These are phyloP conservation scores for Suillus sp. DNA, from an alignment of 768 basidiomycete genomes.

Conservation along the genomic window DNA sequence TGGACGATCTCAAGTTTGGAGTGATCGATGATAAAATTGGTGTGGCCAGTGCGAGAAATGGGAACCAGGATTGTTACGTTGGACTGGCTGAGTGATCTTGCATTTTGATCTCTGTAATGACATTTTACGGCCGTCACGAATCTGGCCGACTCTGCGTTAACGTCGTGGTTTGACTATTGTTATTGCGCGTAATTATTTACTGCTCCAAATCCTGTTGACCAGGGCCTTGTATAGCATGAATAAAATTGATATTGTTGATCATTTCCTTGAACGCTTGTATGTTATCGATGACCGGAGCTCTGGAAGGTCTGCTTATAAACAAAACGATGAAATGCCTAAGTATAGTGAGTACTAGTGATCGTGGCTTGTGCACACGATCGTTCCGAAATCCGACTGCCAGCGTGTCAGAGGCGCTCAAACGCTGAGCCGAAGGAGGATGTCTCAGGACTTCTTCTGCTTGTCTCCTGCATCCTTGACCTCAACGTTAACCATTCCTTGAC, in stretches of 20 bases:
- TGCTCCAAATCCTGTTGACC: conserved; percentile 11
- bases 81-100: not conserved
- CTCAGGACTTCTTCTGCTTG: not conserved
- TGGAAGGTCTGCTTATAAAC: not conserved
- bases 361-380: not conserved
- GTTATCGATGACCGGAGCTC: not conserved
- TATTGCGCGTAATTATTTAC: not conserved
- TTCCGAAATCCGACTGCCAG: not conserved
- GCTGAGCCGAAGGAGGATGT: not conserved
- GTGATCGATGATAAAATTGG: not conserved
- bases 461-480: not conserved
- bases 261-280: not conserved
- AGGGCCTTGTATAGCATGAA: conserved; percentile 18
- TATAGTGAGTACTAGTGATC: too few species aligned
- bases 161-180: not conserved
- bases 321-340: not conserved
- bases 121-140: not conserved
- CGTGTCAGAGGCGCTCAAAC: not conserved
- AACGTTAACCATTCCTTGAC: not conserved
- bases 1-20: conserved; percentile 12
- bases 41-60: not conserved
- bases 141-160: not conserved
- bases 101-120: not conserved
- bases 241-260: not conserved
- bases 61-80: not conserved